Percentiles rank a stretch among this genome's conserved stretches.
Evolutionary conservation across 257 asterid genomes (phyloP).

Genomic region (Solanum ossicruentum): DNA sequence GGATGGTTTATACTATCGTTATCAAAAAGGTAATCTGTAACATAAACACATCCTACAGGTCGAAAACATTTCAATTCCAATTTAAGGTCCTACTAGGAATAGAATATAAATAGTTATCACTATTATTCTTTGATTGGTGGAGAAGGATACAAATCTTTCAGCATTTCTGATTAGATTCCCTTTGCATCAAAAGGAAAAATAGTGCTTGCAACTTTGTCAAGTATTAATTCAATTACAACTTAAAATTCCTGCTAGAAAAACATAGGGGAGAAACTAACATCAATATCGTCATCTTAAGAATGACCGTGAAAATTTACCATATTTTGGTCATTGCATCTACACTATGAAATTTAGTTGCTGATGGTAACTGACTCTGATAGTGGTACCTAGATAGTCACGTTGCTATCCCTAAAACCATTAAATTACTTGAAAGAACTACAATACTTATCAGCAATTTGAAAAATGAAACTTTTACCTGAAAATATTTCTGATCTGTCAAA

Average conservation of each 20-base stretch:
- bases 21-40: not conserved
- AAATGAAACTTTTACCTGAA: constrained; percentile 41
- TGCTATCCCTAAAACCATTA: not conserved
- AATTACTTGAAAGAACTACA: not conserved
- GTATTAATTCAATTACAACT: not conserved
- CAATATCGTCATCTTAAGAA: not conserved
- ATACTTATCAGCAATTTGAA: not conserved
- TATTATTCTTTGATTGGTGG: not conserved
- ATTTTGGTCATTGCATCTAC: not conserved
- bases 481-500: constrained; percentile 69
- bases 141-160: not conserved
- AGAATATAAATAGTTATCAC: not conserved
- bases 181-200: not conserved
- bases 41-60: not conserved
- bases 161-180: not conserved
- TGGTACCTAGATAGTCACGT: not conserved
- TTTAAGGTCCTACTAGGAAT: not conserved
- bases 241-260: not conserved
- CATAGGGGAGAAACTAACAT: not conserved
- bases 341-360: not conserved
- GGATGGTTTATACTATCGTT: not conserved
- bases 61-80: not conserved
- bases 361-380: not conserved
- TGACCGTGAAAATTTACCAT: not conserved
- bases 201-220: not conserved